These are phyloP conservation scores for Eimeria falciformis DNA, from an alignment of 169 alveolate genomes.

Conservation along the genomic window DNA sequence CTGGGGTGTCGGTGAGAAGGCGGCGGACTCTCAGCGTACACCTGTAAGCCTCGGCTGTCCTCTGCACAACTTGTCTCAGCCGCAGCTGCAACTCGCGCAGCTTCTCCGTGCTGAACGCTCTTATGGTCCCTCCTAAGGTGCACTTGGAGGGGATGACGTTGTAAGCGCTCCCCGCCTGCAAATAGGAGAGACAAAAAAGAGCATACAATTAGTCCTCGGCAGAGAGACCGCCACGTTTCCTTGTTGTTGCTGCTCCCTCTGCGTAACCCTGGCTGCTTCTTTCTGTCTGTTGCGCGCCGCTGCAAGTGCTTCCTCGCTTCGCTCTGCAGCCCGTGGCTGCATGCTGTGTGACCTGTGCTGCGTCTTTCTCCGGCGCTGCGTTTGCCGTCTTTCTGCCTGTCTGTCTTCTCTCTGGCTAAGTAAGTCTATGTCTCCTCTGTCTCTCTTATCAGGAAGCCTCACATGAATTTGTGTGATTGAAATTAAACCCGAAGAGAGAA, in stretches of 20 bases:
- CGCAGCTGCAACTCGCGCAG: conserved; percentile 44
- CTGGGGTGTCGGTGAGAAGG: conserved; percentile 39
- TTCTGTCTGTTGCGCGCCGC: not conserved
- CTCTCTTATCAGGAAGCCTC: not conserved
- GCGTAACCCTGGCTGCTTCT: not conserved
- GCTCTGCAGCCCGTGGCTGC: no score
- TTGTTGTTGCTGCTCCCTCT: not conserved
- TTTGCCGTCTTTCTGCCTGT: no score
- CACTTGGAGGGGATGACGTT: conserved; percentile 73
- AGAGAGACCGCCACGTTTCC: not conserved
- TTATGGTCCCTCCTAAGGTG: conserved; percentile 64
- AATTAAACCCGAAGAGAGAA: conserved; percentile 42
- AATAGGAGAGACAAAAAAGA: not conserved
- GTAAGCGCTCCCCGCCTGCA: conserved; percentile 75
- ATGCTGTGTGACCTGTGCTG: no score
- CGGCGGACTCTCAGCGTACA: conserved; percentile 47
- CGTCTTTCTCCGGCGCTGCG: no score
- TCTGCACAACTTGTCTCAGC: conserved; percentile 62
- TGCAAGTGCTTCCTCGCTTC: no score
- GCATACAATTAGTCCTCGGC: not conserved
- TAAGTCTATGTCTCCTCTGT: not conserved
- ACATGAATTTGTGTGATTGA: conserved; percentile 76
- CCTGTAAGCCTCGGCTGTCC: conserved; percentile 62
- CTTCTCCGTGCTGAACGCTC: conserved; percentile 44
- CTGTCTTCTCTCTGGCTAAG: not conserved